Base-by-base conservation (phyloP, 495 filamentous ascomycete genomes). In the Cercophora sp. region DNA sequence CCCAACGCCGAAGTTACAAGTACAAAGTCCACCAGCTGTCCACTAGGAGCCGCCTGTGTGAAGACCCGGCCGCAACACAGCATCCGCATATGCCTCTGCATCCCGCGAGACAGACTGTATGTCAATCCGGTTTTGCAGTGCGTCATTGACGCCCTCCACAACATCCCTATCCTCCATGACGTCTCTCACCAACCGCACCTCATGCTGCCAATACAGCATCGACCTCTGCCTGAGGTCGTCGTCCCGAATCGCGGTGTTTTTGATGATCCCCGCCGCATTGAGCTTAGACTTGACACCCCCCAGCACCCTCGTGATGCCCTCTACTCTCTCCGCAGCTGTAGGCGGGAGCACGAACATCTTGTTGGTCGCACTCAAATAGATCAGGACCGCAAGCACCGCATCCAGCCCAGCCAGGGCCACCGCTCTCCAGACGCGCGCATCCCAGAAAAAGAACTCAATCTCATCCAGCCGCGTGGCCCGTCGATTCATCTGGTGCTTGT, bases 321-420 rank as follows among this genome's bases (percentile, higher is more conserved):
- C 78, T 6, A 83, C 58, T 27, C 75, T 70, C 60, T 75, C 75
- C 1, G 74, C 76, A 1, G 78, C 44, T 11, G 60, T 49, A n/a
- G 68, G 70, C 23, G 65, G 77, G 64, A 27, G 70, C 29, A 58
- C 68, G 65, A 77, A 74, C 1, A 72, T 71, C 11, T 92, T 81
- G 58, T 91, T 86, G 16, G 93, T 96, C 19, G 82, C 79, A 0
- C 85, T 80, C 11, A 91, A 72, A 68, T 85, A 96, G 11, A 96
- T 68, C 5, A 86, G 65, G 11, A 63, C 63, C 0, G 82, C 85
- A 1, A 89, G 66, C 5, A 76, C n/a, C 1, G 56, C 65, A 63
- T 97, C 86, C 1, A 85, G 70, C 2, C 76, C 50, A 0, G 79
- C 79, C 1, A 97, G 78, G 0, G 66, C 65, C 5, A 85, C 39